A percentile compares a stretch with the other conserved stretches of the same genome.
phyloP scores from a whole-genome alignment of 2,329 filamentous ascomycete genomes.

The Nigrospora sphaerica region DNA sequence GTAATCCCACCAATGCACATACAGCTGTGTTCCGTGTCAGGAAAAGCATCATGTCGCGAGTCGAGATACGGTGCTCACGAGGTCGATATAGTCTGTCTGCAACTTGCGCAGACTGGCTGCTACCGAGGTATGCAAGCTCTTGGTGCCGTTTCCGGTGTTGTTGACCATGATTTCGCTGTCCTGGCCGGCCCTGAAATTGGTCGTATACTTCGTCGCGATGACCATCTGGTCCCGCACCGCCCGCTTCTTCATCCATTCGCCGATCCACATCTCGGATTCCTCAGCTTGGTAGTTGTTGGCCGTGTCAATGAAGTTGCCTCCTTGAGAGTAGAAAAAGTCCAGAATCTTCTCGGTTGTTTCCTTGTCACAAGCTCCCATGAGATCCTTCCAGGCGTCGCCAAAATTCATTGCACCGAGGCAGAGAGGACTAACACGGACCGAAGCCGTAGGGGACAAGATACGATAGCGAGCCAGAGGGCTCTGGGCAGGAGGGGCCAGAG shows the following conservation, averaged over 20 bases:
- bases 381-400: slow-evolving; percentile 44
- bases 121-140: slow-evolving; percentile 51
- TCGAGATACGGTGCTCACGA: slow-evolving; percentile 29
- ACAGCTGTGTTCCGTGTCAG: slow-evolving; percentile 31
- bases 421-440: slow-evolving; percentile 60
- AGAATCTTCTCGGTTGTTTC: slow-evolving; percentile 55
- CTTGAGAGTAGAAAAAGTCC: slow-evolving; percentile 55
- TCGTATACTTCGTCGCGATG: slow-evolving; percentile 63
- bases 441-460: slow-evolving; percentile 57
- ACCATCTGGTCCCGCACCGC: slow-evolving; percentile 63
- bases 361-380: slow-evolving; percentile 60
- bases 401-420: slow-evolving; percentile 55
- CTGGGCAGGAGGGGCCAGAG: slow-evolving; percentile 39
- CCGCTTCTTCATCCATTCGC: slow-evolving; percentile 62
- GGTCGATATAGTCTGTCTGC: slow-evolving; percentile 62
- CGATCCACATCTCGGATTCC: slow-evolving; percentile 59
- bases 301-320: slow-evolving; percentile 70
- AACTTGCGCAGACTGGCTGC: slow-evolving; percentile 51
- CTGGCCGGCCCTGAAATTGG: slow-evolving; percentile 41
- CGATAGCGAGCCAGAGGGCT: slow-evolving; percentile 59
- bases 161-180: slow-evolving; percentile 41
- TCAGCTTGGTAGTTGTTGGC: slow-evolving; percentile 60
- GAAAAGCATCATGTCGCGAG: background rate
- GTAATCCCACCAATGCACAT: slow-evolving; percentile 63
- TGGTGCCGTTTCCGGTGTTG: slow-evolving; percentile 52